Conservation (phyloP, 2,329 filamentous ascomycete genomes). For the Penicillium digitatum region DNA sequence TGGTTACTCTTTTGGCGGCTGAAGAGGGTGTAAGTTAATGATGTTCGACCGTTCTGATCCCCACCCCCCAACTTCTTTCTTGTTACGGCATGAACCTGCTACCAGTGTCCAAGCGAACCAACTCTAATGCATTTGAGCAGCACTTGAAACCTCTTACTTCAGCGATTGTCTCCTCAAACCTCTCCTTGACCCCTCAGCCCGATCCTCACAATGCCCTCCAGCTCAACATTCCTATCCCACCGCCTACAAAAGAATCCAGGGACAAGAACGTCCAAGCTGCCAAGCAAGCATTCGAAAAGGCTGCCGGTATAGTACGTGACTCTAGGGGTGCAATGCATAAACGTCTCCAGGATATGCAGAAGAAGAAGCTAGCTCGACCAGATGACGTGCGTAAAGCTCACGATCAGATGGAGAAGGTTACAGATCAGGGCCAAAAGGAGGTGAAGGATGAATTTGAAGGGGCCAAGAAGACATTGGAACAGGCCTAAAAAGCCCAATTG, state of each 20-base stretch:
- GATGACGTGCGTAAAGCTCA: constrained; percentile 47
- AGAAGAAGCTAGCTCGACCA: constrained; percentile 42
- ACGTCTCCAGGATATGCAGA: constrained; percentile 43
- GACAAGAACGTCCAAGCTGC: constrained; percentile 40
- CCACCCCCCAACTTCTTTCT: neutral
- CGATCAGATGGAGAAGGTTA: constrained; percentile 47
- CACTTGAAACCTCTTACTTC: constrained; percentile 46
- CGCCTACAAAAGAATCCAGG: constrained; percentile 46
- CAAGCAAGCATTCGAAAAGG: constrained; percentile 44
- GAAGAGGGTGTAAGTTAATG: constrained; percentile 56
- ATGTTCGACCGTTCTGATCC: neutral
- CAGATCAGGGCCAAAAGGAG: constrained; percentile 46
- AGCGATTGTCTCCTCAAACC: constrained; percentile 40
- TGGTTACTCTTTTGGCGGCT: constrained; percentile 59
- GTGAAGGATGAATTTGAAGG: constrained; percentile 45
- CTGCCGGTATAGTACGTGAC: constrained; percentile 39
- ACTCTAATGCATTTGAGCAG: constrained; percentile 22
- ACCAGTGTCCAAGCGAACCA: neutral
- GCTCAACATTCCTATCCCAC: constrained; percentile 46
- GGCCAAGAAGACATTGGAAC: constrained; percentile 39
- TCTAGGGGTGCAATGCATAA: constrained; percentile 46
- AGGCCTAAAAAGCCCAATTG: constrained; percentile 20
- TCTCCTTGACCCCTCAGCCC: constrained; percentile 44
- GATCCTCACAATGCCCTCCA: constrained; percentile 45
- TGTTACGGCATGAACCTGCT: neutral